Evolutionary conservation across 2,329 filamentous ascomycete species (phyloP).

Genomic region (Clonostachys rosea): DNA sequence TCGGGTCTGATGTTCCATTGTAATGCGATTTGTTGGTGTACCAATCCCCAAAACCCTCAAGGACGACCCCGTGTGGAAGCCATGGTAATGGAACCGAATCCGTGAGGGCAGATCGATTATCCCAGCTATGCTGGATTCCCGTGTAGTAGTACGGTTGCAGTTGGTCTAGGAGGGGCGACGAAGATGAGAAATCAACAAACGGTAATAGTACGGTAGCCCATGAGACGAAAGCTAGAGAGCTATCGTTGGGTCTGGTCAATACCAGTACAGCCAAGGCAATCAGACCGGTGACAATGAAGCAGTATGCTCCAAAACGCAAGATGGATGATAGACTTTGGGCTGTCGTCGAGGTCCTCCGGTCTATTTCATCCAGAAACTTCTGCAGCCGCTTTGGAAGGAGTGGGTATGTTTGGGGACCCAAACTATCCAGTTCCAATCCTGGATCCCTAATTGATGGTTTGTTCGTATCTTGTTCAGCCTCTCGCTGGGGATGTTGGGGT

Average conservation of each 20-base stretch:
- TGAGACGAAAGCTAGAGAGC: not conserved
- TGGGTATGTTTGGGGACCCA: no score
- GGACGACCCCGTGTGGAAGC: not conserved
- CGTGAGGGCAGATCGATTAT: not conserved
- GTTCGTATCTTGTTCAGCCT: no score
- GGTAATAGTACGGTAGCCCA: not conserved
- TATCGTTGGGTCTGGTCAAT: not conserved
- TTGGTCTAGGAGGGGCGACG: not conserved
- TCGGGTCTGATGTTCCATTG: slow-evolving; percentile 17
- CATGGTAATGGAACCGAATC: not conserved
- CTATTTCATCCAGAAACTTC: no score
- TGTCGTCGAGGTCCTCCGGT: not conserved
- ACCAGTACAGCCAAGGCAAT: no score
- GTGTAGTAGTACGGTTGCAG: not conserved
- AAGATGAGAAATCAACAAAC: not conserved
- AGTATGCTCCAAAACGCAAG: not conserved
- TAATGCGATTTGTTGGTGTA: slow-evolving; percentile 9
- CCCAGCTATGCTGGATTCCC: not conserved
- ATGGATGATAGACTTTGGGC: not conserved
- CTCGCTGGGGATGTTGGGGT: no score
- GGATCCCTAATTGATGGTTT: no score
- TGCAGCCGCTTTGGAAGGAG: not conserved
- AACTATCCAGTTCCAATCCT: no score
- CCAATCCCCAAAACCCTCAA: not conserved
- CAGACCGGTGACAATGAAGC: no score